A percentile compares a stretch with the other conserved stretches of the same genome.
Evolutionary conservation across 306 rosid genomes (phyloP).

Genomic region (Vigna mungo): DNA sequence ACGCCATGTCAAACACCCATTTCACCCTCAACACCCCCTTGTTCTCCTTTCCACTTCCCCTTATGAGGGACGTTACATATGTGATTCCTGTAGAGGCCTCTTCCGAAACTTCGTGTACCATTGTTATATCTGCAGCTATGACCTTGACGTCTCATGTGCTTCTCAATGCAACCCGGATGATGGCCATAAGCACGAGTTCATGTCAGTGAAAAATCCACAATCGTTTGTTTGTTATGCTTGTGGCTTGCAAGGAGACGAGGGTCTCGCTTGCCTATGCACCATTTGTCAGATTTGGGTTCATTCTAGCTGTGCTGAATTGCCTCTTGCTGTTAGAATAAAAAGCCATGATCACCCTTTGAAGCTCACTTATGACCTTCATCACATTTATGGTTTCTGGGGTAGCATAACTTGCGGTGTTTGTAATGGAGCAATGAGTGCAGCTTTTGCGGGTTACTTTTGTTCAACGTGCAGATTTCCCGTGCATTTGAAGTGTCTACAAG

Average conservation of each 20-base stretch:
- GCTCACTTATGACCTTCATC: conserved; percentile 1
- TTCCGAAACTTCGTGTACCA: conserved; percentile 9
- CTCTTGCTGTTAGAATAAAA: conserved; percentile 3
- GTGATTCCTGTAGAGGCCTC: background rate
- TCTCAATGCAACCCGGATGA: background rate
- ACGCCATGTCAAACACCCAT: background rate
- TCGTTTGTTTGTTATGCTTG: conserved; percentile 12
- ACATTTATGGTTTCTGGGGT: conserved; percentile 1
- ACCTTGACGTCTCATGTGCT: conserved; percentile 15
- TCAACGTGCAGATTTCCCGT: conserved; percentile 1
- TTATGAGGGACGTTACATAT: background rate
- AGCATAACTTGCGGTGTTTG: conserved; percentile 9
- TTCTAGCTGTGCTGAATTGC: conserved; percentile 23
- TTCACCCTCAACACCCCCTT: conserved; percentile 22
- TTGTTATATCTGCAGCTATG: background rate
- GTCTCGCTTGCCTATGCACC: background rate
- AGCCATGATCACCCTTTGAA: conserved; percentile 15
- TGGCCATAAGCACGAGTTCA: background rate
- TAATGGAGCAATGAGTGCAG: background rate
- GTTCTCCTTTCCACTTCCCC: conserved; percentile 15
- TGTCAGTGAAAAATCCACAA: background rate
- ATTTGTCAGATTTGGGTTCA: conserved; percentile 30
- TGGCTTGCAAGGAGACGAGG: background rate
- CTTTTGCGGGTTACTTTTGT: conserved; percentile 23
- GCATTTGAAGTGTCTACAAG: conserved; percentile 16